phyloP scores from a whole-genome alignment of 495 filamentous ascomycete species.

The Cetradonia linearis region DNA sequence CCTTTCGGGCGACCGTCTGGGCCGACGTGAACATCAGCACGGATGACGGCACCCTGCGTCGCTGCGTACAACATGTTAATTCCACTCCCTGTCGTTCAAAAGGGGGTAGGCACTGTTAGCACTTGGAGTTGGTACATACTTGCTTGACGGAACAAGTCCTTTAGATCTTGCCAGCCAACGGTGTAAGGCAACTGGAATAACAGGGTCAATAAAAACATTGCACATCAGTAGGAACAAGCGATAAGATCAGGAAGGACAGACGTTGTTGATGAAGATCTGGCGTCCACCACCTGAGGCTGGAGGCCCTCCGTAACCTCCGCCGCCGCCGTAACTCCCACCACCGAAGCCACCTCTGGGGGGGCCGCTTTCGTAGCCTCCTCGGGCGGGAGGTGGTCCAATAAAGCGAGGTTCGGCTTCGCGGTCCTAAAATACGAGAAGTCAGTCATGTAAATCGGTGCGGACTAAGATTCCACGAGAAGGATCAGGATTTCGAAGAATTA shows the following conservation, averaged over 20 bases:
- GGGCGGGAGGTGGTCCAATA: conserved; percentile 58
- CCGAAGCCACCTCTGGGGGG: conserved; percentile 37
- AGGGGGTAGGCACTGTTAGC: conserved; percentile 13
- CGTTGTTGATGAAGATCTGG: conserved; percentile 96
- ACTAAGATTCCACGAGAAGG: background rate
- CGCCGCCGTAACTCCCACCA: conserved; percentile 41
- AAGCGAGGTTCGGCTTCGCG: conserved; percentile 95
- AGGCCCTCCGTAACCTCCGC: conserved; percentile 39
- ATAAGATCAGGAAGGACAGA: conserved; percentile 49
- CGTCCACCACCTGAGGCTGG: conserved; percentile 50
- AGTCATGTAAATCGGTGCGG: background rate
- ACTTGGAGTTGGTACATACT: conserved; percentile 49
- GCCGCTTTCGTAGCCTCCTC: conserved; percentile 49
- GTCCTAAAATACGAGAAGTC: conserved; percentile 44
- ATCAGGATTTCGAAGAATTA: conserved; percentile 10
- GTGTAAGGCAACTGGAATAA: conserved; percentile 80
- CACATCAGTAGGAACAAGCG: conserved; percentile 18
- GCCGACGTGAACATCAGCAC: conserved; percentile 89
- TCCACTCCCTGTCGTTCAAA: conserved; percentile 26
- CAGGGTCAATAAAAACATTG: conserved; percentile 25
- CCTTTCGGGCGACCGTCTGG: conserved; percentile 89
- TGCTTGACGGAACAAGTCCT: conserved; percentile 97
- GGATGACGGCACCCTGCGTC: conserved; percentile 70
- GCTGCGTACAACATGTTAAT: conserved; percentile 40
- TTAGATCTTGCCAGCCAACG: conserved; percentile 97